Base-by-base conservation (phyloP, 306 rosid genomes). In the Begonia masoniana region DNA sequence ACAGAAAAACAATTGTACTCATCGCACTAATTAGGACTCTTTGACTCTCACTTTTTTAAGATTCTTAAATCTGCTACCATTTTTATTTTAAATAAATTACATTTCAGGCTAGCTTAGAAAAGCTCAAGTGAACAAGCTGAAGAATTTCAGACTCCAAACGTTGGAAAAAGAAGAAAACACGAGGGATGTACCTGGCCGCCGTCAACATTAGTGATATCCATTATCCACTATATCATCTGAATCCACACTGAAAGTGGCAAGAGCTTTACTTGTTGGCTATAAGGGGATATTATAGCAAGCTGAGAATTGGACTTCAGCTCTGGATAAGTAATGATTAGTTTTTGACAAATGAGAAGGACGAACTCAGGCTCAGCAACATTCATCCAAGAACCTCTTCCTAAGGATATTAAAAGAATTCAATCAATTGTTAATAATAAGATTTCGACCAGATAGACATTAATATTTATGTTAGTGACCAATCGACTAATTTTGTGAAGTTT, bases 211-310 rank as follows among this genome's bases (percentile, higher is more conserved):
- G 87, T 80, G 50, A 85, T n/a, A n/a, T n/a, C n/a, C n/a, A n/a
- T n/a, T 80, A 67, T 85, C 97, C 67, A 85, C 89, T 62, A 82
- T 57, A 74, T 75, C 66, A 75, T 83, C 88, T 35, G 97, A 45
- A 47, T 91, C 76, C 56, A 78, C 66, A 52, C 95, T 94, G 24
- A 85, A 82, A 46, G 67, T 76, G 74, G 73, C 57, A 85, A 76
- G 68, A 82, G 95, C 52, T 69, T 77, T 54, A 82, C 97, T 82
- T 89, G 97, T 67, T 78, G 94, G 36, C 65, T 55, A 59, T 89
- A 89, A 41, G 97, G 94, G 19, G 95, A 78, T 70, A 89, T 85
- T 53, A 89, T 85, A 10, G 97, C 95, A 42, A 85, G 66, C 62
- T 80, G 76, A 66, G 76, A 74, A 66, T 92, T 78, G 17, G 94